phyloP scores from a whole-genome alignment of 2,329 filamentous ascomycete genomes.

The Hysterium pulicare region DNA sequence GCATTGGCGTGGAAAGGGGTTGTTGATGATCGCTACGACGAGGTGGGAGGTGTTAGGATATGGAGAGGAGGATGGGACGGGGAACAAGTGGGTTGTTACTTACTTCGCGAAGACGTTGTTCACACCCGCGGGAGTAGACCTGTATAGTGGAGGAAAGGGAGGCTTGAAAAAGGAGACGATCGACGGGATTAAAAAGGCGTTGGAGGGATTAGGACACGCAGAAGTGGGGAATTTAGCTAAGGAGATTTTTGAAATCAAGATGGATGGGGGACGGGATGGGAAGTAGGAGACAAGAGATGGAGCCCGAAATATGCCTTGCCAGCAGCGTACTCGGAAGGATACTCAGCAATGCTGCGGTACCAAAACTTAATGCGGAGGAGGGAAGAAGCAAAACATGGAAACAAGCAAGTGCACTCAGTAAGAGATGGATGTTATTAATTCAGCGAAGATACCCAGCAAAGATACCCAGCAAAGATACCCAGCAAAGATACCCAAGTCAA shows the following conservation, averaged over 20 bases:
- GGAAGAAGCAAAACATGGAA: neutral
- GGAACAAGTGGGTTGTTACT: constrained; percentile 69
- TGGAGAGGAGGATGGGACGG: constrained; percentile 54
- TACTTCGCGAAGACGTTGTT: constrained; percentile 83
- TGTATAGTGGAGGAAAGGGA: constrained; percentile 64
- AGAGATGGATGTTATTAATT: neutral
- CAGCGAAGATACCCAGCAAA: neutral
- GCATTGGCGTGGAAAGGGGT: constrained; percentile 74
- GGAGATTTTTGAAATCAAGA: constrained; percentile 46
- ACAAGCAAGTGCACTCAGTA: neutral
- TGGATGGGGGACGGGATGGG: constrained; percentile 14
- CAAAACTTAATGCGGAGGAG: too few species aligned
- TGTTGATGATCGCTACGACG: constrained; percentile 66
- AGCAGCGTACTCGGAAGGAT: neutral
- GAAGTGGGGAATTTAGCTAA: constrained; percentile 53
- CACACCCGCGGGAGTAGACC: constrained; percentile 75
- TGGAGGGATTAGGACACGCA: constrained; percentile 51
- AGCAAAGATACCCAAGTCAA: too few species aligned
- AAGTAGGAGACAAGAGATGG: neutral
- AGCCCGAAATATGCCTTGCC: neutral
- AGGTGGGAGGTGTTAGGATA: constrained; percentile 82
- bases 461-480: neutral
- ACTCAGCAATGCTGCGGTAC: neutral
- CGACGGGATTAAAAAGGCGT: constrained; percentile 52
- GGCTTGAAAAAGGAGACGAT: constrained; percentile 60